These are phyloP conservation scores for Triticum monococcum DNA, from an alignment of 176 grass and related monocot genomes.

Conservation along the genomic window DNA sequence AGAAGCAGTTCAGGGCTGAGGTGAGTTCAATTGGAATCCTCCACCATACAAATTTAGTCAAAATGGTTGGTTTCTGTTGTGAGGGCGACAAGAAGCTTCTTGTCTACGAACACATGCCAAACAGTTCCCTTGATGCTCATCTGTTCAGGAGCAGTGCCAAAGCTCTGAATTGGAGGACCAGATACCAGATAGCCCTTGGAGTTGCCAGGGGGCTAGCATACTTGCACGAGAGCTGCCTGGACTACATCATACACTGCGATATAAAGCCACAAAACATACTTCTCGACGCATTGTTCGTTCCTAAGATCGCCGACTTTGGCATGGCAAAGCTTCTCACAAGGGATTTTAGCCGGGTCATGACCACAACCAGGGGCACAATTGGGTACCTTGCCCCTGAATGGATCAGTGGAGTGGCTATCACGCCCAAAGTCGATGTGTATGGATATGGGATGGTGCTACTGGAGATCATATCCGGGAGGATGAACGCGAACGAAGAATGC, in stretches of 20 bases:
- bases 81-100: background rate
- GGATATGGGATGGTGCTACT: slow-evolving; percentile 11
- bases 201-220: slow-evolving; percentile 10
- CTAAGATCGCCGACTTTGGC: slow-evolving; percentile 21
- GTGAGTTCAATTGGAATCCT: slow-evolving; percentile 25
- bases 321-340: slow-evolving; percentile 15
- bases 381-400: slow-evolving; percentile 24
- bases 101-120: slow-evolving; percentile 23
- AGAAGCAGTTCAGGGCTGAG: slow-evolving; percentile 33
- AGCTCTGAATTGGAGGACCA: background rate
- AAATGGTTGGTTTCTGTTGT: slow-evolving; percentile 7
- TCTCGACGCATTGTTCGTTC: background rate
- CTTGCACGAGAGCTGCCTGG: background rate
- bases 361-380: slow-evolving; percentile 16
- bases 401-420: slow-evolving; percentile 1
- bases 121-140: slow-evolving; percentile 11
- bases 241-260: slow-evolving; percentile 16
- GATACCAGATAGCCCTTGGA: slow-evolving; percentile 17
- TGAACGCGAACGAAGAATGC: background rate
- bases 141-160: background rate
- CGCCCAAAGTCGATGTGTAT: slow-evolving; percentile 8
- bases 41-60: slow-evolving; percentile 13
- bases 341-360: slow-evolving; percentile 2
- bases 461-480: background rate
- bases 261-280: slow-evolving; percentile 24